Evolutionary conservation across 208 protist species (phyloP).

Genomic region (Perkinsela sp.): DNA sequence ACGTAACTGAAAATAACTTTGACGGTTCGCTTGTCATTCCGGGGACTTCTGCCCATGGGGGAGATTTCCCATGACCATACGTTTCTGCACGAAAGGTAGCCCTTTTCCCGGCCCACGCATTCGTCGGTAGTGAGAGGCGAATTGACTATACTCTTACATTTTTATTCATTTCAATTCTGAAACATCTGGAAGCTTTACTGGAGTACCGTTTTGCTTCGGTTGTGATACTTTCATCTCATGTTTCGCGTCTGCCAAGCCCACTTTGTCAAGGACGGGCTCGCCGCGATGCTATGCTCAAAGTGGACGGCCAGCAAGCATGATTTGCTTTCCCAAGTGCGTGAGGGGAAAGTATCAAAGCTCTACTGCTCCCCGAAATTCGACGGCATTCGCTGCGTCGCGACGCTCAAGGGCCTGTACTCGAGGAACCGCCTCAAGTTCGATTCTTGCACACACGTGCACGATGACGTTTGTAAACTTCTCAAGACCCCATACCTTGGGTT

Average conservation of each 20-base stretch:
- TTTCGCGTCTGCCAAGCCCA: background rate
- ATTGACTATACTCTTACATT: no score
- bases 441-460: background rate
- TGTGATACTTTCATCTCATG: no score
- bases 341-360: background rate
- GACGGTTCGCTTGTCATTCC: no score
- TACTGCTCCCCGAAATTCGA: constrained; percentile 45
- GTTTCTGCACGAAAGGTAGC: no score
- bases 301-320: background rate
- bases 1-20: no score
- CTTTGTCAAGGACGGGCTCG: background rate
- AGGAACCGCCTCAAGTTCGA: constrained; percentile 32
- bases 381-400: constrained; percentile 48
- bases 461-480: background rate
- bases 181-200: no score
- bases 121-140: no score
- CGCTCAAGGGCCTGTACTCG: constrained; percentile 50
- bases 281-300: background rate
- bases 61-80: no score
- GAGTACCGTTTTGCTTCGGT: background rate
- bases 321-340: background rate
- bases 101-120: no score
- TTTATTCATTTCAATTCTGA: no score
- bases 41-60: no score
- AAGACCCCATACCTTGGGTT: background rate